These are phyloP conservation scores for Vitis hybrid DNA, from an alignment of 177 flowering plant genomes.

Conservation along the genomic window DNA sequence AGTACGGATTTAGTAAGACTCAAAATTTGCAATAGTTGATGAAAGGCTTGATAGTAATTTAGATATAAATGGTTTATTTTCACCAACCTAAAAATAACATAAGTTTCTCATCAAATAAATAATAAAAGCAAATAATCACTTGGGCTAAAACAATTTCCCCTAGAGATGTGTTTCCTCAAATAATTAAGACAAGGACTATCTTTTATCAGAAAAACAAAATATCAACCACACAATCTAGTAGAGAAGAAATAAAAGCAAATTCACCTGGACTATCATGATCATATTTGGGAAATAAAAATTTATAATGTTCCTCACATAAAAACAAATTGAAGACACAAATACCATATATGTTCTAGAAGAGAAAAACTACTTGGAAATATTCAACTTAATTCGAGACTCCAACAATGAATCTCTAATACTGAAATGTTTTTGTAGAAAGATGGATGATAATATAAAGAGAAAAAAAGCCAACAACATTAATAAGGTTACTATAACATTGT, in stretches of 20 bases:
- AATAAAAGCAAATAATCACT: too few species aligned
- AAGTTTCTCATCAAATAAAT: too few species aligned
- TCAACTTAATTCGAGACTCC: too few species aligned
- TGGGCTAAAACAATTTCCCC: too few species aligned
- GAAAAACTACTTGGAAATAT: background rate
- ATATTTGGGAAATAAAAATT: too few species aligned
- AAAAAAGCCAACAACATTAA: background rate
- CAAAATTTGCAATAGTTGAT: constrained; percentile 79
- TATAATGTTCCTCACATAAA: too few species aligned
- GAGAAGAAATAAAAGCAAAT: too few species aligned
- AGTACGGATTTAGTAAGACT: constrained; percentile 94
- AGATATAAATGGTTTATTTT: constrained; percentile 92
- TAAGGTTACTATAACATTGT: background rate
- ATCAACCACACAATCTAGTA: too few species aligned
- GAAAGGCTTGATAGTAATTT: constrained; percentile 89
- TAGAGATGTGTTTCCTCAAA: too few species aligned
- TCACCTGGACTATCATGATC: too few species aligned
- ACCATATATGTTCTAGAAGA: background rate
- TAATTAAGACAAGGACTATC: too few species aligned
- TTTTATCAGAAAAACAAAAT: too few species aligned
- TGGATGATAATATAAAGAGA: background rate
- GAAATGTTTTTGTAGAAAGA: background rate
- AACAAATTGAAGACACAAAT: background rate
- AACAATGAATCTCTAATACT: background rate
- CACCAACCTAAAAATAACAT: constrained; percentile 68